Percentiles rank a stretch among this genome's conserved stretches.
phyloP scores from a whole-genome alignment of 495 filamentous ascomycete genomes.

The Hypoxylon fuscum region DNA sequence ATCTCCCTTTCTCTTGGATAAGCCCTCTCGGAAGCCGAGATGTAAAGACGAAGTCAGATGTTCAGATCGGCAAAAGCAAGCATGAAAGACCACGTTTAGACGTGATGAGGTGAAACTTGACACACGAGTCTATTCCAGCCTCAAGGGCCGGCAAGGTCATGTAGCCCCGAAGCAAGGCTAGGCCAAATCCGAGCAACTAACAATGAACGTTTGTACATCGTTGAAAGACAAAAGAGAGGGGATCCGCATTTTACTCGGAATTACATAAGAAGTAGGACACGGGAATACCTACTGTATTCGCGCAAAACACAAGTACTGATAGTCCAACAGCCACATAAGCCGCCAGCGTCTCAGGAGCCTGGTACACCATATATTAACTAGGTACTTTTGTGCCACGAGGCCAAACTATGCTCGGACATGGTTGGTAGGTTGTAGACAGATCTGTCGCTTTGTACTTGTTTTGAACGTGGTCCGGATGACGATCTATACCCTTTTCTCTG shows the following conservation, averaged over 20 bases:
- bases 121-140: conserved; percentile 14
- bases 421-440: conserved; percentile 18
- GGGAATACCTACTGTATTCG: conserved; percentile 25
- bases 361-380: conserved; percentile 40
- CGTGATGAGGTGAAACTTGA: background rate
- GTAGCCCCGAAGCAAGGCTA: conserved; percentile 14
- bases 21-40: conserved; percentile 1
- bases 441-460: conserved; percentile 8
- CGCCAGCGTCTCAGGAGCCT: conserved; percentile 34
- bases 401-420: conserved; percentile 36
- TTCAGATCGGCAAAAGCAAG: background rate
- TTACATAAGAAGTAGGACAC: conserved; percentile 32
- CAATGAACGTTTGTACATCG: conserved; percentile 19
- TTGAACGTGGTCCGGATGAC: conserved; percentile 20
- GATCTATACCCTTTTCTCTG: conserved; percentile 33
- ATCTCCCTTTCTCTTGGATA: background rate
- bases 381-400: conserved; percentile 43
- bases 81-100: background rate
- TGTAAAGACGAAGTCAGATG: conserved; percentile 2
- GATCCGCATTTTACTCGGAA: conserved; percentile 32
- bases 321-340: conserved; percentile 41
- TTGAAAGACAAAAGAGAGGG: conserved; percentile 24
- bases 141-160: conserved; percentile 10
- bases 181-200: conserved; percentile 22
- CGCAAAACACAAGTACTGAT: conserved; percentile 30